A percentile compares a stretch with the other conserved stretches of the same genome.
These are phyloP conservation scores for Hymenoscyphus fraxineus DNA, from an alignment of 2,329 filamentous ascomycete species.

Conservation along the genomic window DNA sequence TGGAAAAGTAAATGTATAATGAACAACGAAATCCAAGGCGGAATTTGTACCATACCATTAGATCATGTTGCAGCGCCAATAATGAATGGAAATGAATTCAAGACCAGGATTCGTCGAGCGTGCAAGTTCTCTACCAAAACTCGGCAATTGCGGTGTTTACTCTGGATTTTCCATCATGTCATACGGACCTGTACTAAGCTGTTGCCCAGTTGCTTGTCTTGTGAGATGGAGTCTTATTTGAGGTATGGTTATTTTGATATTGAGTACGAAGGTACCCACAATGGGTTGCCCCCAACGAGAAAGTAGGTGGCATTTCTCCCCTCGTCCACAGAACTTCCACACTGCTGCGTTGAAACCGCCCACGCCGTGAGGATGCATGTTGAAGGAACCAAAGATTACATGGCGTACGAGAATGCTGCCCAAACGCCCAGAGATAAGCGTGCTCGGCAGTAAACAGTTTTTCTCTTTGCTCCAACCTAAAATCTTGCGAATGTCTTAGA, in stretches of 20 bases:
- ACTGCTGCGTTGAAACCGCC: neutral
- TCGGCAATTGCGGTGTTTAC: neutral
- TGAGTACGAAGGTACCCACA: too few species aligned
- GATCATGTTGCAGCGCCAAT: slow-evolving; percentile 34
- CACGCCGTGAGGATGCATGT: neutral
- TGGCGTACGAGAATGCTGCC: neutral
- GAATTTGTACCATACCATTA: slow-evolving; percentile 36
- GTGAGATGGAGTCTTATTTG: neutral
- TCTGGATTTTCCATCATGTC: neutral
- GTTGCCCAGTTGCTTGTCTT: neutral
- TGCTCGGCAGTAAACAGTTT: too few species aligned
- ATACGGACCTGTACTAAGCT: neutral
- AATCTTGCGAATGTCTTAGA: too few species aligned
- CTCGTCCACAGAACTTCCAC: neutral
- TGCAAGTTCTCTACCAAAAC: neutral
- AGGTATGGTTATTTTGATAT: neutral
- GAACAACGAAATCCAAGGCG: slow-evolving; percentile 24
- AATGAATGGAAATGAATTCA: slow-evolving; percentile 30
- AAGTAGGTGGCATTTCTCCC: neutral
- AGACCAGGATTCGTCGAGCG: neutral
- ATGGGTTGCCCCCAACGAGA: too few species aligned
- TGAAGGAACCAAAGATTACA: neutral
- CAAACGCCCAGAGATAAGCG: neutral
- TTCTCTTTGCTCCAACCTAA: too few species aligned
- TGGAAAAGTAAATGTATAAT: slow-evolving; percentile 32